Evolutionary conservation across 2,329 filamentous ascomycete species (phyloP), one percentile per base, ranked within the genome.

Genomic region (Calonectria naviculata): DNA sequence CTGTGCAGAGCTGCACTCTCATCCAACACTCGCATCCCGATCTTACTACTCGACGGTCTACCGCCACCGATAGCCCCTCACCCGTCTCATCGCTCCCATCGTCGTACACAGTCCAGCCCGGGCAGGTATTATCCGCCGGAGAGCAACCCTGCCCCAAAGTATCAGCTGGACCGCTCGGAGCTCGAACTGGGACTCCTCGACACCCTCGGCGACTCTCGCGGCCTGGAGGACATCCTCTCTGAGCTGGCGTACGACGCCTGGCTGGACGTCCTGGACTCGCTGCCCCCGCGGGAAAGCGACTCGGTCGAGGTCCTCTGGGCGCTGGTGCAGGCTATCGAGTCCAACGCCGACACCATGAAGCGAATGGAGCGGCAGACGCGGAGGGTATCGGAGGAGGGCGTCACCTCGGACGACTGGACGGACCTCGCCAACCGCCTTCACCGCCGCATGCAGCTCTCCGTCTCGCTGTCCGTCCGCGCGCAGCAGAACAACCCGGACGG

Each of bases 241-340:
- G 78, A 80, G 38, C 44, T 80, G 1, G 68, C 80, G 0, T 75
- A 79, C 49, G 74, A 78, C 7, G 69, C 73, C 4, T 82, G 80
- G 80, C 65, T 77, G 1, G 72, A 74, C 5, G 74, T 70, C 8
- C 65, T 82, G 0, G 74, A 77, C 29, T 65, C 68, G 1, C n/a
- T 79, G 3, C 70, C 75, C 7, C 71, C 75, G 54, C 65, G 72
- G 0, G 71, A 70, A 4, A 67, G 72, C 0, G 71, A 73, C 5
- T 66, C 69, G 0, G 62, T 72, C 0, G 73, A 75, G 5, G 62
- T 75, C 12, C 73, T 79, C 31, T 75, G 76, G 74, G 67, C 56
- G 0, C 72, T 76, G n/a, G 65, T 69, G 2, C 68, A 62, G 13
- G 77, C 77, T 2, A 74, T 81, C 8, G 80, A 81, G 62, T 62